Base-by-base conservation (phyloP, 345 rosid species). In the Alliaria petiolata region DNA sequence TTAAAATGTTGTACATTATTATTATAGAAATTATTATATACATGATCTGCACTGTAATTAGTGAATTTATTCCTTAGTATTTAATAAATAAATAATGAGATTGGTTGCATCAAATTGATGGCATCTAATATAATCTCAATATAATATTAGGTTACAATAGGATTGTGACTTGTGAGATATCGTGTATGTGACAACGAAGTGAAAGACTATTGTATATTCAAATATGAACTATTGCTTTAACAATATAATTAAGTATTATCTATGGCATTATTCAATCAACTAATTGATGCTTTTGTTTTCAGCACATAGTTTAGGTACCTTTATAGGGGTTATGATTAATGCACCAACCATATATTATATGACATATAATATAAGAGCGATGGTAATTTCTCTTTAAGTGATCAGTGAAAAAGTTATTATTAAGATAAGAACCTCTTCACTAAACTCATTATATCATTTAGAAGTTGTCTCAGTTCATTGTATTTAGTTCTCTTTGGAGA, bases 221-320 rank as follows among this genome's bases (percentile, higher is more conserved):
- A 67, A 33, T 45, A 44, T 33, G 43, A 45, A 15, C 57, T 69
- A 46, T 35, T 52, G 52, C 40, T 59, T 70, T 47, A 5, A n/a
- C n/a, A n/a, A 20, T 33, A 56, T 44, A 58, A 35, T 59, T 69
- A 46, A 69, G 15, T 34, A 65, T 36, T 49, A 14, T 45, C 36
- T 22, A 34, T 57, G 65, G 20, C 35, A 58, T 15, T 69, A 13
- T 57, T 59, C 67, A 70, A 47, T 47, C 66, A 59, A 59, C 59
- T 59, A 59, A 59, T 30, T 39, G 74, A 59, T 59, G 74, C 30
- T 49, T 70, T 49, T 59, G 50, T 25, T 51, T 70, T n/a, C 10
- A 70, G 74, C 74, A 34, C 46, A 69, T 57, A 69, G 73, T 69
- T 34, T 57, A 69, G 57, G 35, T 69, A 36, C 65, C 56, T 69